phyloP scores from a whole-genome alignment of 176 grass and related monocot species.

The Aegilops sharonensis region DNA sequence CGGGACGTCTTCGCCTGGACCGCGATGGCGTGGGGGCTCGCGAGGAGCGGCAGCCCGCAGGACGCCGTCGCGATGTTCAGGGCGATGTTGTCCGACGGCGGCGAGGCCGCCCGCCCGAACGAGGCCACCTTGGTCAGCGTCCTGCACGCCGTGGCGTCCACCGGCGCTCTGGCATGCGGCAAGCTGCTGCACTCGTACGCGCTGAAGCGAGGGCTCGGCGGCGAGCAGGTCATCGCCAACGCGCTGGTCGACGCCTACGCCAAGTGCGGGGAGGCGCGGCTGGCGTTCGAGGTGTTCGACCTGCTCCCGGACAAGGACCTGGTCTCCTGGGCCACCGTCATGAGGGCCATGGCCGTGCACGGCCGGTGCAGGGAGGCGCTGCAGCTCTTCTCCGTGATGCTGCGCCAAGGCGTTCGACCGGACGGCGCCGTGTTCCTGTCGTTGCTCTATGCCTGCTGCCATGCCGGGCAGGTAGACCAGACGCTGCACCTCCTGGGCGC shows the following conservation, averaged over 20 bases:
- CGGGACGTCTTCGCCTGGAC: slow-evolving; percentile 51
- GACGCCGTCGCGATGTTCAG: slow-evolving; percentile 42
- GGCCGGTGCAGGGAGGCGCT: slow-evolving; percentile 37
- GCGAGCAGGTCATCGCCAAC: slow-evolving; percentile 37
- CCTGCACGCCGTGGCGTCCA: slow-evolving; percentile 35
- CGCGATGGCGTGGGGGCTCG: slow-evolving; percentile 47
- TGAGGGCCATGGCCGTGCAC: slow-evolving; percentile 49
- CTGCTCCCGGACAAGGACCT: slow-evolving; percentile 37
- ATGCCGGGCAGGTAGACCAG: slow-evolving; percentile 33
- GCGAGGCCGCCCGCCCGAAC: slow-evolving; percentile 22
- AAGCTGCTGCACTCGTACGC: slow-evolving; percentile 32
- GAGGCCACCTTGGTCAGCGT: slow-evolving; percentile 43
- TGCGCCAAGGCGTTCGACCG: slow-evolving; percentile 33
- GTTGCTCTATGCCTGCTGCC: slow-evolving; percentile 51
- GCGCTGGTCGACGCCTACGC: slow-evolving; percentile 51
- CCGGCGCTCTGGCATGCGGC: slow-evolving; percentile 21
- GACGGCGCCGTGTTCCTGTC: slow-evolving; percentile 50
- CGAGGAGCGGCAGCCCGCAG: slow-evolving; percentile 20
- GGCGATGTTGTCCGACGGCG: slow-evolving; percentile 8
- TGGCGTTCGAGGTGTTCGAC: slow-evolving; percentile 42
- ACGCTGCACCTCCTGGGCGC: slow-evolving; percentile 28
- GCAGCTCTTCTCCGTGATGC: slow-evolving; percentile 58
- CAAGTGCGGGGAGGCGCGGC: slow-evolving; percentile 45
- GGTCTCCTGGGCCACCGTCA: slow-evolving; percentile 56
- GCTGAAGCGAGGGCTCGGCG: slow-evolving; percentile 27